Evolutionary conservation across 2,329 filamentous ascomycete species (phyloP), one percentile per base, ranked within the genome.

Genomic region (Verticillium dahliae): DNA sequence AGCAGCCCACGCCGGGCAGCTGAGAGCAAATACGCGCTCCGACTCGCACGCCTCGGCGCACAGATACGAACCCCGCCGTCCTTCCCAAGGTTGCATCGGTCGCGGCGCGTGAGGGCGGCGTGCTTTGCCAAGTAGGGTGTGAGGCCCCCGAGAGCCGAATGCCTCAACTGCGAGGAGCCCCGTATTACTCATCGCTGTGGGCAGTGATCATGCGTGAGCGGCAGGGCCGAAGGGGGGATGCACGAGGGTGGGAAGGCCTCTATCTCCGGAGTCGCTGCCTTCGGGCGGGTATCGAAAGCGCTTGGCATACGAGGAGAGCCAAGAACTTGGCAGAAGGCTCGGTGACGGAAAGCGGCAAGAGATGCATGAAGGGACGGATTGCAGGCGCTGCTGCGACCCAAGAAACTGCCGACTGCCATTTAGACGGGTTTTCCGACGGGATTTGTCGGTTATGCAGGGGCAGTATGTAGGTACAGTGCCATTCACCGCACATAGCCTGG

Each of bases 1-100:
- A 22, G 57, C 39, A 0, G 68, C 66, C 0, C 70, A 81, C 1
- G 67, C 66, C 3, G 77, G 76, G 0, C 70, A 80, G 60, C 72
- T 67, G 4, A 82, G 78, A 64, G 82, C 13, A 13, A 2, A 10
- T 13, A 37, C 7, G 35, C 35, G 35, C 35, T 10, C 35, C 35
- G 13, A 13, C 35, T 37, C 35, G 2, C 27, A 82, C 65, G 75
- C 82, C 50, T 81, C 80, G 2, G 72, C 71, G 0, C 62, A 70
- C 31, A 65, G 69, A 4, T 82, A 81, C 65, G 80, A 82, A 68
- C 82, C 78, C 35, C 0, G 65, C 27, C 27, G 27, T 27, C 27
- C 27, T 77, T 0, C 65, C 66, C 0, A 73, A 80, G 54, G 67
- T 83, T 3, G 69, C 71, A 4, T 58, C 63, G 3, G 76, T 77